phyloP scores from a whole-genome alignment of 2,329 filamentous ascomycete species.

The Akanthomyces dipterigenus region DNA sequence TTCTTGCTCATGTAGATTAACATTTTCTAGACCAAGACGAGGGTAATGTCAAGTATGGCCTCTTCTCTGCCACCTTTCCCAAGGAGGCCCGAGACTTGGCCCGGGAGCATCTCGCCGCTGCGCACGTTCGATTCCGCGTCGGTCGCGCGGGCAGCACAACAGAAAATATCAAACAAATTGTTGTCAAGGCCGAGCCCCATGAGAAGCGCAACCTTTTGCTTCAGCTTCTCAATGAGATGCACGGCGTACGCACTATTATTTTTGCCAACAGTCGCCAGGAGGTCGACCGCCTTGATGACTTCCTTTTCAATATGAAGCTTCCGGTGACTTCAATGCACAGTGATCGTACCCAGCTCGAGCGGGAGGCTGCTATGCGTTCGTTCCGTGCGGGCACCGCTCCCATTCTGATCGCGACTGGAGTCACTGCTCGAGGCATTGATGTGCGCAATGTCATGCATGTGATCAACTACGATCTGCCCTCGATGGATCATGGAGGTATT shows the following conservation, averaged over 20 bases:
- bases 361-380: conserved; percentile 82
- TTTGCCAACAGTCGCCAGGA: conserved; percentile 79
- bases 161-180: conserved; percentile 70
- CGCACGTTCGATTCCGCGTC: conserved; percentile 75
- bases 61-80: conserved; percentile 95
- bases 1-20: conserved; percentile 17
- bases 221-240: conserved; percentile 63
- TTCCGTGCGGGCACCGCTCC: conserved; percentile 72
- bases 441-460: conserved; percentile 83
- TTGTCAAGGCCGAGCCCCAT: conserved; percentile 59
- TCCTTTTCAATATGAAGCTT: conserved; percentile 68
- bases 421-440: conserved; percentile 84
- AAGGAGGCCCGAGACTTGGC: conserved; percentile 71
- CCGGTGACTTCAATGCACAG: conserved; percentile 85
- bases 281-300: conserved; percentile 84
- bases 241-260: conserved; percentile 73
- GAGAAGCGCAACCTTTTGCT: conserved; percentile 65
- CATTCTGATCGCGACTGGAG: conserved; percentile 78
- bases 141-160: conserved; percentile 82
- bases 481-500: conserved; percentile 70
- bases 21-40: conserved; percentile 60
- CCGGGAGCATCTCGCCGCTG: conserved; percentile 63
- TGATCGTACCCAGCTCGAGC: conserved; percentile 81
- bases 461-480: conserved; percentile 88
- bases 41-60: conserved; percentile 61